These are phyloP conservation scores for Malus fusca DNA, from an alignment of 306 rosid species.

Conservation along the genomic window DNA sequence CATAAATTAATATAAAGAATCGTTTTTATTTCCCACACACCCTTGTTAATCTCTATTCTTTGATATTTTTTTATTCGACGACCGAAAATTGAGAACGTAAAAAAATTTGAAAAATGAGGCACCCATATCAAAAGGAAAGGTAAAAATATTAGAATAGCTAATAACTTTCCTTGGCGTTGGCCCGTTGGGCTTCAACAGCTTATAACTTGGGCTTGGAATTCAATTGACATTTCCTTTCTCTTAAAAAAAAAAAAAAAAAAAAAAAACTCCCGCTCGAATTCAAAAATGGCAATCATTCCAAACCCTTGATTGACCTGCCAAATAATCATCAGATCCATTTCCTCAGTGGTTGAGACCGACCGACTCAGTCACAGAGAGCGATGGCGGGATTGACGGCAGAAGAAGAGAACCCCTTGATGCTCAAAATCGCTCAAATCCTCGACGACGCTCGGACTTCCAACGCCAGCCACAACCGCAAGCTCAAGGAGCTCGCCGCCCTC, in stretches of 20 bases:
- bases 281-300: slow-evolving; percentile 14
- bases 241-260: neutral
- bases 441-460: slow-evolving; percentile 62
- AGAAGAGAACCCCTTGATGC: slow-evolving; percentile 26
- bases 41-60: no score
- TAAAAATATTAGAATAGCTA: no score
- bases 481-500: slow-evolving; percentile 65
- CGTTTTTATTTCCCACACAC: no score
- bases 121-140: no score
- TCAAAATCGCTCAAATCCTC: slow-evolving; percentile 50
- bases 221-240: neutral
- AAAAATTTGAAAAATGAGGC: no score
- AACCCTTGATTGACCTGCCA: neutral
- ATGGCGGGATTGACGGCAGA: slow-evolving; percentile 34
- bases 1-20: no score
- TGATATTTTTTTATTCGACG: no score
- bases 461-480: slow-evolving; percentile 83
- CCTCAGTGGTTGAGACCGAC: neutral
- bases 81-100: rapidly evolving
- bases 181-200: no score
- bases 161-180: no score
- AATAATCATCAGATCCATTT: slow-evolving; percentile 1
- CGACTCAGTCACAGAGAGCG: slow-evolving; percentile 7
- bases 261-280: slow-evolving; percentile 49
- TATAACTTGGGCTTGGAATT: no score